Conservation (phyloP, 306 rosid genomes). For the Aeschynomene evenia region DNA sequence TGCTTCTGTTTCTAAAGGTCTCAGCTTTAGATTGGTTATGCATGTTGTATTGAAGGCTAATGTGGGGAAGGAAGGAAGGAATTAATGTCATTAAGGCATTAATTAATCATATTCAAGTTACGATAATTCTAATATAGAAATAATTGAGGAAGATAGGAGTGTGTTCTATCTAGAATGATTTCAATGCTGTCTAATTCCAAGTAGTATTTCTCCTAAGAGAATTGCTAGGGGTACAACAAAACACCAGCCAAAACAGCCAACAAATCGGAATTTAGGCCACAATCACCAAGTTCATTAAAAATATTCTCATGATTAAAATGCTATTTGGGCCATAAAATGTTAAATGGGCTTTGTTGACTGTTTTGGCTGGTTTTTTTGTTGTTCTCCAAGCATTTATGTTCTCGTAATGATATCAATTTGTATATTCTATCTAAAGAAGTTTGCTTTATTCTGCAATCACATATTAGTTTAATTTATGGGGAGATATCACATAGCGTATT, state of each 20-base stretch:
- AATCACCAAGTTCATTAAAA: no score
- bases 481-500: neutral
- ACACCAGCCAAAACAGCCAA: no score
- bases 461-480: neutral
- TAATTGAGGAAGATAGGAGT: neutral
- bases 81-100: neutral
- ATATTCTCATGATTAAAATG: no score
- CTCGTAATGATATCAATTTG: neutral
- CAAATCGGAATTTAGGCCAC: no score
- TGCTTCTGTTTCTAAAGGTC: neutral
- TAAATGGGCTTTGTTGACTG: no score
- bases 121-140: no score
- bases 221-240: no score
- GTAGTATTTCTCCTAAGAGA: neutral
- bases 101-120: neutral
- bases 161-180: neutral
- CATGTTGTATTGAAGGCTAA: constrained; percentile 1
- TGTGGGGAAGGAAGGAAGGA: neutral
- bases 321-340: no score
- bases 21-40: constrained; percentile 9
- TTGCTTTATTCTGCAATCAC: neutral
- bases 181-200: constrained; percentile 1
- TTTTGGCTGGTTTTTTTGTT: no score
- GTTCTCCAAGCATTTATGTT: no score
- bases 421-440: neutral